Evolutionary conservation across 345 rosid species (phyloP).

Genomic region (Populus davidiana): DNA sequence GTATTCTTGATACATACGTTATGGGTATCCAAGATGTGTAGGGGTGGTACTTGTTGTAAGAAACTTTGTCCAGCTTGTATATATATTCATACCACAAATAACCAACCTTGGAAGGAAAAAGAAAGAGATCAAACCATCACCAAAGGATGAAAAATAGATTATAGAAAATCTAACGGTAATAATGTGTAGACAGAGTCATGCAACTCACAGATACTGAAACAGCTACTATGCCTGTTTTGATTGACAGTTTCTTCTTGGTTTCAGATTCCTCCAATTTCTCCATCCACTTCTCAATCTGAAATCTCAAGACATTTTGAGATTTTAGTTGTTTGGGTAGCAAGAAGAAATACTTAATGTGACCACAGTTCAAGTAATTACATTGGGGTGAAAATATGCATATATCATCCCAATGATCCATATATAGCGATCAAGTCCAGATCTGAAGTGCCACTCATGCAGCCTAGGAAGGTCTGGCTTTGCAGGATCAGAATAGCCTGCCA

Average conservation of each 20-base stretch:
- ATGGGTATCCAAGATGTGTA: constrained; percentile 99
- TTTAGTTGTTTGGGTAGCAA: constrained; percentile 7
- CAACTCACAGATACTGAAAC: constrained; percentile 55
- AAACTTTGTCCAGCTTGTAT: constrained; percentile 83
- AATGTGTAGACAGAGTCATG: constrained; percentile 8
- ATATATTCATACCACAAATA: constrained; percentile 88
- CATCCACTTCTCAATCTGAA: constrained; percentile 95
- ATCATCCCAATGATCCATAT: constrained; percentile 96
- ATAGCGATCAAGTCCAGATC: constrained; percentile 98
- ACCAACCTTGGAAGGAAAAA: constrained; percentile 59
- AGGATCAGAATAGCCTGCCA: constrained; percentile 84
- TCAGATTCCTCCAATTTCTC: constrained; percentile 93
- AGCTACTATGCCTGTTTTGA: constrained; percentile 59
- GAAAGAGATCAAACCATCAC: constrained; percentile 8
- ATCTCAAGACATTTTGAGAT: constrained; percentile 22
- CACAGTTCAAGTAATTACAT: constrained; percentile 42
- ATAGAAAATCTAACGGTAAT: constrained; percentile 8
- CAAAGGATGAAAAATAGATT: background rate
- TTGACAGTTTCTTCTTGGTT: constrained; percentile 57
- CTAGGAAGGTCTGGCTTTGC: constrained; percentile 83
- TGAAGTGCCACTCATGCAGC: constrained; percentile 91
- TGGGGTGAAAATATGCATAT: constrained; percentile 94
- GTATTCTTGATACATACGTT: constrained; percentile 49
- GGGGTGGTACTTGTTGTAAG: constrained; percentile 94
- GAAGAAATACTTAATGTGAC: background rate